Base-by-base conservation (phyloP, 176 grass and related monocot genomes). In the Avena atlantica region DNA sequence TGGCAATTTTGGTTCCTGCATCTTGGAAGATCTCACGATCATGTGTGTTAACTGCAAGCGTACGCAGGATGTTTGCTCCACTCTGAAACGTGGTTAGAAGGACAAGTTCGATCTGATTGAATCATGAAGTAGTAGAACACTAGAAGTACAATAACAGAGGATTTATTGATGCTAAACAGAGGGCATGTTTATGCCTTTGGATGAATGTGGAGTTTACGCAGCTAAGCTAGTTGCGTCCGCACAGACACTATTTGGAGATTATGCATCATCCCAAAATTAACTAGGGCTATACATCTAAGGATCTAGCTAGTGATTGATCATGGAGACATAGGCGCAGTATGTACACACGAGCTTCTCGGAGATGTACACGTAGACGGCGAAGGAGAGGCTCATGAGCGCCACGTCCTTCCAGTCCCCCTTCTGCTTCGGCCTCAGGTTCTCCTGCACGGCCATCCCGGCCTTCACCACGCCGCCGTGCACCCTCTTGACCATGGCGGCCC, bases 391-490 rank as follows among this genome's bases (percentile, higher is more conserved):
- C 89, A 95, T 93, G 66, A 98, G 74, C 77, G 89, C 76, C 25
- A 95, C 79, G 81, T 98, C 95, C 74, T 93, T 93, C 95, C 93
- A 93, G 66, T 94, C 90, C 1, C 94, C 92, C 68, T 90, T 94
- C 82, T 87, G 83, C 86, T 91, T 95, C 21, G 92, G 91, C 73
- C 89, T 91, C 48, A 89, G 88, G 81, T 20, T 83, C 74, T 95
- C 91, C 81, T 57, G 82, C 80, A 91, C 79, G 6, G 83, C 57
- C 83, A 66, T 78, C 21, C 85, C 92, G 5, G 82, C 84, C 76
- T 90, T 86, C 83, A 80, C 84, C 49, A 37, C 88, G 60, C 87
- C 81, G 51, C 77, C 53, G 29, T 13, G 82, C 52, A 87, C n/a
- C 81, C 86, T 90, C 67, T 73, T 73, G 2, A 88, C 72, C 40